A percentile compares a stretch with the other conserved stretches of the same genome.
Conservation (phyloP, 2,329 filamentous ascomycete genomes). For the Pestalotiopsis sp. region DNA sequence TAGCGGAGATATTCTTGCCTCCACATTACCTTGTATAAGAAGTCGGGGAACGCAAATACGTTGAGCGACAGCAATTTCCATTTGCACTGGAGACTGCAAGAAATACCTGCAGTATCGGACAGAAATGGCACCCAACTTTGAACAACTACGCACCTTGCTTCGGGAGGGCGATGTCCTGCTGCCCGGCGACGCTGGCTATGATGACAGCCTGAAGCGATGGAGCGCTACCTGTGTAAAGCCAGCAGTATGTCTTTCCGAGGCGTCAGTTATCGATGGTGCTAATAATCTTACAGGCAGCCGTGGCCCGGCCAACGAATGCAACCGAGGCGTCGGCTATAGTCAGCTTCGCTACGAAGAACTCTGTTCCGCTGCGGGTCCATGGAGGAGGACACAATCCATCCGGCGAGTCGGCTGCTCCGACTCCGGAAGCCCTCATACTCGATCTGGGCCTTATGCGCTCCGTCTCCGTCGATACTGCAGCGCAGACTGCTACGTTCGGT, state of each 20-base stretch:
- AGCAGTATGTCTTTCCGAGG: slow-evolving; percentile 22
- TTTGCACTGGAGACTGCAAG: neutral
- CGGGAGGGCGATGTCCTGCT: slow-evolving; percentile 30
- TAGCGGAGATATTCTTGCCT: neutral
- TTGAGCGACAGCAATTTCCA: neutral
- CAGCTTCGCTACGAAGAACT: slow-evolving; percentile 43
- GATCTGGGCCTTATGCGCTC: slow-evolving; percentile 53
- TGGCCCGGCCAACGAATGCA: slow-evolving; percentile 42
- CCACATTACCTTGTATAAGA: neutral
- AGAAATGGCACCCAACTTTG: slow-evolving; percentile 11
- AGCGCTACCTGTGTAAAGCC: slow-evolving; percentile 38
- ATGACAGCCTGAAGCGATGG: slow-evolving; percentile 39
- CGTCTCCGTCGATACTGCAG: slow-evolving; percentile 48
- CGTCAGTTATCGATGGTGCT: neutral
- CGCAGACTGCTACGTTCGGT: slow-evolving; percentile 48
- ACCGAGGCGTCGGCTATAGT: slow-evolving; percentile 45
- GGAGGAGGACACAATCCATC: slow-evolving; percentile 60
- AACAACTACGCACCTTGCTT: slow-evolving; percentile 8
- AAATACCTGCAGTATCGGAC: neutral
- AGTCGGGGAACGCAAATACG: neutral
- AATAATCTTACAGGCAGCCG: slow-evolving; percentile 38
- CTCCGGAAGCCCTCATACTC: slow-evolving; percentile 52
- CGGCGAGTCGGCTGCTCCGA: slow-evolving; percentile 49
- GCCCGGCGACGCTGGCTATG: slow-evolving; percentile 35
- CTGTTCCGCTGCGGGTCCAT: slow-evolving; percentile 53